Base-by-base conservation (phyloP, 352 stramenopile species). In the Plasmopara muralis region DNA sequence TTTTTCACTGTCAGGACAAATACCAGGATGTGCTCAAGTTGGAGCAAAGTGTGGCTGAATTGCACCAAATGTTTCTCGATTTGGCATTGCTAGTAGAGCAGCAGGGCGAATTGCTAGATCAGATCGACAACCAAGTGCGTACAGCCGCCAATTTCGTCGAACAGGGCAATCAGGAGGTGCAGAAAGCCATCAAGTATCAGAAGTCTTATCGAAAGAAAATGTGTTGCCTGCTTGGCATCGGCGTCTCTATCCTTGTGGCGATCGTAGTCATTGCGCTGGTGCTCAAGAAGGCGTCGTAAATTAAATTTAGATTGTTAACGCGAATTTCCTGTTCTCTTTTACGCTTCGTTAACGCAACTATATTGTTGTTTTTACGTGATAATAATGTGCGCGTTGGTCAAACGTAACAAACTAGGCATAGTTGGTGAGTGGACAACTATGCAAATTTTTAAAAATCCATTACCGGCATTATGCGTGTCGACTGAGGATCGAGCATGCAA, bases 61-160 rank as follows among this genome's bases (percentile, higher is more conserved):
- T 99, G 20, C 93, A 99, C 68, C 96, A 99, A 84, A 99, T 99
- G 96, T 99, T 99, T 68, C 73, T 98, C 43, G 97, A 99, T 72
- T 87, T 99, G 71, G 96, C 96, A 9, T 67, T 99, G 15, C 69
- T 99, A 9, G 97, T 98, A 9, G 96, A 99, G 59, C 93, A 98
- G 68, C 93, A 98, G 63, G 96, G 95, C 43, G 97, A 99, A 62
- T 78, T 99, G 66, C 75, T 99, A 13, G 95, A 99, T 69, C 91
- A 99, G 56, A 99, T 99, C 64, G 96, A 99, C 64, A 95, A 95
- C 66, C 92, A 99, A 68, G 85, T 95, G 34, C 69, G 77, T 45
- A 84, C 81, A n/a, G 95, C 96, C 1, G 84, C 74, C 39, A 97
- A 99, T 59, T 98, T 99, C 76, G 86, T 99, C 6, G 93, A 98